Base-by-base conservation (phyloP, 805 yeast genomes). In the Helenozyma baotianmanensis region DNA sequence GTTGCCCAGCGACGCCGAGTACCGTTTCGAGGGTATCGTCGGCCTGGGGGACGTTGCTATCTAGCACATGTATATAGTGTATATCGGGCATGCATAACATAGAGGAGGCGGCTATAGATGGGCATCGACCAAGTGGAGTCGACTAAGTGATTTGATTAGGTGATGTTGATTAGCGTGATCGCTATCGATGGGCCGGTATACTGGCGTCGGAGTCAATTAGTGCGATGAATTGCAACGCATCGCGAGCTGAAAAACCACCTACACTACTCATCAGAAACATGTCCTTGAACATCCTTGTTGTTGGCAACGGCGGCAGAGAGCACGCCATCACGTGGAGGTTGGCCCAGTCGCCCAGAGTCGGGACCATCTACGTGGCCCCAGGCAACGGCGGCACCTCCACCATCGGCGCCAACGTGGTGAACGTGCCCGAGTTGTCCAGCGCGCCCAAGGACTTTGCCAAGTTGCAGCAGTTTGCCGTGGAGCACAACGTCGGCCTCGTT, bases 291-390 rank as follows among this genome's bases (percentile, higher is more conserved):
- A 33, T 92, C 47, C 78, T 92, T 41, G 80, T 92, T 45, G 74
- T 92, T 48, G 99, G 99, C 53, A 87, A 84, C 64, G 99, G 99
- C 58, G 99, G 98, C 48, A 88, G 99, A 70, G 99, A 92, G 64
- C 97, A 92, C 59, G 97, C 97, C 33, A 72, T 92, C 40, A 84
- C 86, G 11, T 89, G 96, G 96, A 85, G 82, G 54, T 72, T 92
- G 43, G 65, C 82, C 19, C 90, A 88, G 61, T 86, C 96, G 22
- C 63, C 76, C 23, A 60, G 74, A 27, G 95, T 88, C 22, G 62
- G 64, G 40, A 72, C 75, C 39, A 80, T 94, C 47, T 94, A 57
- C 51, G 96, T 90, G 35, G 96, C 97, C 17, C 97, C 97, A 42
- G 97, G 97, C 33, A 90, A 92, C 56, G 98, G 97, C 36, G 97